Evolutionary conservation across 2,329 filamentous ascomycete species (phyloP).

Genomic region (Epichloe elymi): DNA sequence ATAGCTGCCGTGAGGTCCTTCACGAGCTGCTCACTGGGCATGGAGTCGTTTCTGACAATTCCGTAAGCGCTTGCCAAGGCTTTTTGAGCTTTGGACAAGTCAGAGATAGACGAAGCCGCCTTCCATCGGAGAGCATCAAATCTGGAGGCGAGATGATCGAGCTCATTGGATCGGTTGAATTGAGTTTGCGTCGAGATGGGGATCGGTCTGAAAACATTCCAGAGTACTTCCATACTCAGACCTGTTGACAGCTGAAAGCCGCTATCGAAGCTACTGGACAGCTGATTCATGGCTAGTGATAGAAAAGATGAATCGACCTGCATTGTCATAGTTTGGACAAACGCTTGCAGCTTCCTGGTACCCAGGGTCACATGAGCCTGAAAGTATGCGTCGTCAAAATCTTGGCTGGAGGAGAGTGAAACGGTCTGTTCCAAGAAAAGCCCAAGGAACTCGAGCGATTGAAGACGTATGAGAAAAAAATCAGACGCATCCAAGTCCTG

Average conservation of each 20-base stretch:
- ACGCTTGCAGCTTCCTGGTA: slow-evolving; percentile 26
- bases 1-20: slow-evolving; percentile 38
- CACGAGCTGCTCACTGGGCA: slow-evolving; percentile 33
- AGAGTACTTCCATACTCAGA: slow-evolving; percentile 66
- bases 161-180: slow-evolving; percentile 32
- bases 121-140: slow-evolving; percentile 52
- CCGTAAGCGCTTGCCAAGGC: slow-evolving; percentile 43
- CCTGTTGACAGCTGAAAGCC: slow-evolving; percentile 64
- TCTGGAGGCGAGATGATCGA: slow-evolving; percentile 42
- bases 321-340: slow-evolving; percentile 13
- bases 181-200: slow-evolving; percentile 34
- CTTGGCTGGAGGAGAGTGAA: slow-evolving; percentile 26
- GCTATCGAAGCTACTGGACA: slow-evolving; percentile 48
- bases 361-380: slow-evolving; percentile 48
- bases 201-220: slow-evolving; percentile 57
- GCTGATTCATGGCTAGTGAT: slow-evolving; percentile 23
- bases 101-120: slow-evolving; percentile 34
- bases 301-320: slow-evolving; percentile 24
- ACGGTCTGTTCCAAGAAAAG: slow-evolving; percentile 44
- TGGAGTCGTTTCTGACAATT: slow-evolving; percentile 31
- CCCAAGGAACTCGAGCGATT: slow-evolving; percentile 25
- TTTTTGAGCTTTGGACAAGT: slow-evolving; percentile 38
- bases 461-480: slow-evolving; percentile 6
- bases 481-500: slow-evolving; percentile 13
- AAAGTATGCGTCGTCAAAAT: slow-evolving; percentile 50